A percentile compares a stretch with the other conserved stretches of the same genome.
Conservation (phyloP, 2,329 filamentous ascomycete species). For the Teratosphaeria destructans region DNA sequence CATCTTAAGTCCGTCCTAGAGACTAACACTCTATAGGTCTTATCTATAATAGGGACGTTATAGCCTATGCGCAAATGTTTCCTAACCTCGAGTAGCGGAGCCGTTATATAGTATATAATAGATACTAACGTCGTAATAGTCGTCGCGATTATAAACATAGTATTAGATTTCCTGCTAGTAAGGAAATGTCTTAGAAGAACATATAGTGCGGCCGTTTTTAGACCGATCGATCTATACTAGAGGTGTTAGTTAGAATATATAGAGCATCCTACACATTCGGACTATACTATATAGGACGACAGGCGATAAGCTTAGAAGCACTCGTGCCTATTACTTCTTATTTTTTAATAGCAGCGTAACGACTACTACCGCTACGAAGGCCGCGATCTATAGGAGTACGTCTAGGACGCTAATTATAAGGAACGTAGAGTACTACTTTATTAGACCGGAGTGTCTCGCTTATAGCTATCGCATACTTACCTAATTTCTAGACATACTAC, state of each 20-base stretch:
- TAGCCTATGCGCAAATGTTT: slow-evolving; percentile 1
- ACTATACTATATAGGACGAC: background rate
- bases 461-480: background rate
- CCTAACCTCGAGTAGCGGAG: background rate
- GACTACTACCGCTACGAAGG: background rate
- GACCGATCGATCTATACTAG: background rate
- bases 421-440: background rate
- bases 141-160: background rate
- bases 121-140: background rate
- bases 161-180: background rate
- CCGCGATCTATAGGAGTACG: background rate
- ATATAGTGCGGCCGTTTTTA: background rate
- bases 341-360: background rate
- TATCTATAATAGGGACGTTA: slow-evolving; percentile 1
- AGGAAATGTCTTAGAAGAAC: background rate
- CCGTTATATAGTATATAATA: background rate
- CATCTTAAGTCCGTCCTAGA: background rate
- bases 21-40: background rate
- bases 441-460: background rate
- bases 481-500: background rate
- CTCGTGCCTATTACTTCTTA: background rate
- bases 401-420: background rate
- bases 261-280: background rate
- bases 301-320: background rate
- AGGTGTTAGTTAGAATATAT: background rate